These are phyloP conservation scores for Phytophthora nicotianae DNA, from an alignment of 352 stramenopile genomes.

Conservation along the genomic window DNA sequence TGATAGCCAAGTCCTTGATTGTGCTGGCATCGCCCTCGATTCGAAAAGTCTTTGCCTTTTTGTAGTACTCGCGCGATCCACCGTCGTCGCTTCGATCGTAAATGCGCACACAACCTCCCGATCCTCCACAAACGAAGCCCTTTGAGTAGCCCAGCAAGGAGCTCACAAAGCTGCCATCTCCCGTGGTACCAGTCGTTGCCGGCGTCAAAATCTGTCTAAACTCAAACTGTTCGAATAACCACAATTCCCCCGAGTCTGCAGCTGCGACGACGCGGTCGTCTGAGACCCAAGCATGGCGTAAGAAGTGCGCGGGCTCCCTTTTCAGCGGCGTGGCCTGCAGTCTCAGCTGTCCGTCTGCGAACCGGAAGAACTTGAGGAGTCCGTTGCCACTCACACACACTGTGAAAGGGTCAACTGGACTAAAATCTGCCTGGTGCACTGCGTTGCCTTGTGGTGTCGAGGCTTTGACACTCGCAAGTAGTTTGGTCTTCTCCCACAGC, in stretches of 20 bases:
- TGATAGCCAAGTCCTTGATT: slow-evolving; percentile 88
- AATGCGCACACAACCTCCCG: slow-evolving; percentile 74
- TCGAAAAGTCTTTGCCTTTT: slow-evolving; percentile 88
- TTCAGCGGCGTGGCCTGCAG: slow-evolving; percentile 76
- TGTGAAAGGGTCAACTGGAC: slow-evolving; percentile 79
- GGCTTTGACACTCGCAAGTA: slow-evolving; percentile 76
- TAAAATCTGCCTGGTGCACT: slow-evolving; percentile 91
- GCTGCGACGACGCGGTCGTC: slow-evolving; percentile 92
- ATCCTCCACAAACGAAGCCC: slow-evolving; percentile 85
- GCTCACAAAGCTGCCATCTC: slow-evolving; percentile 83
- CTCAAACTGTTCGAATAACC: slow-evolving; percentile 93
- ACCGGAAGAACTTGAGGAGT: slow-evolving; percentile 90
- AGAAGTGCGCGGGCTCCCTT: slow-evolving; percentile 84
- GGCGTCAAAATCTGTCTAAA: slow-evolving; percentile 86
- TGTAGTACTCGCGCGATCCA: slow-evolving; percentile 84
- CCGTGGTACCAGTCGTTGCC: slow-evolving; percentile 30
- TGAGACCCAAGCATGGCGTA: slow-evolving; percentile 91
- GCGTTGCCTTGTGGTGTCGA: slow-evolving; percentile 68
- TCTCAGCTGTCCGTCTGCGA: slow-evolving; percentile 83
- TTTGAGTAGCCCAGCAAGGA: slow-evolving; percentile 91
- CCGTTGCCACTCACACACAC: slow-evolving; percentile 91
- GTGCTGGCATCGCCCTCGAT: slow-evolving; percentile 84
- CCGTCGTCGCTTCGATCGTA: slow-evolving; percentile 88
- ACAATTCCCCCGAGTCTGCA: slow-evolving; percentile 90
- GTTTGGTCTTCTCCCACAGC: slow-evolving; percentile 93